Evolutionary conservation across 2,329 filamentous ascomycete genomes (phyloP).

Genomic region (Fusarium stilboides): DNA sequence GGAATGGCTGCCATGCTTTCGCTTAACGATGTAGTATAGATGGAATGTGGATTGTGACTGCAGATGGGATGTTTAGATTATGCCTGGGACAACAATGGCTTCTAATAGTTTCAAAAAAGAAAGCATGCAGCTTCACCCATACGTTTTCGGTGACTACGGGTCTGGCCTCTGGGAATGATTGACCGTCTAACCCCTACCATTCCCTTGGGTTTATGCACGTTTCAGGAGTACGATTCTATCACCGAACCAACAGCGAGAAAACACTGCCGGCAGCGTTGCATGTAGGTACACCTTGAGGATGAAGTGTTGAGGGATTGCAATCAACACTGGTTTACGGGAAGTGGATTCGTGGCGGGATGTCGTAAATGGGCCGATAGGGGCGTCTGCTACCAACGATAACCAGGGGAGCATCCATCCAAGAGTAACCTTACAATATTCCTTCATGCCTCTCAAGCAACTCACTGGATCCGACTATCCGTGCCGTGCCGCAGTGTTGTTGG

Average conservation of each 20-base stretch:
- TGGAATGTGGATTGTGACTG: neutral
- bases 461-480: neutral
- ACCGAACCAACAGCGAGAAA: neutral
- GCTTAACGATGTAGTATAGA: neutral
- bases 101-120: conserved; percentile 26
- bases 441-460: neutral
- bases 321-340: neutral
- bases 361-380: neutral
- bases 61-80: neutral
- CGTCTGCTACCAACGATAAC: too few relatives aligned
- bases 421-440: neutral
- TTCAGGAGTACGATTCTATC: neutral
- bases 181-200: neutral
- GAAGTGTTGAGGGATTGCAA: neutral
- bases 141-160: neutral
- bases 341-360: neutral
- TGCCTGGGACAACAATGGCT: conserved; percentile 1
- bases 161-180: neutral
- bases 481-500: neutral
- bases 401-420: neutral
- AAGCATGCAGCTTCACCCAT: neutral
- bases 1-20: conserved; percentile 16
- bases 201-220: neutral
- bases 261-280: neutral
- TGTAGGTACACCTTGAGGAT: neutral